A percentile compares a stretch with the other conserved stretches of the same genome.
Conservation (phyloP, 106 monocot genomes). For the Phalaenopsis equestris region DNA sequence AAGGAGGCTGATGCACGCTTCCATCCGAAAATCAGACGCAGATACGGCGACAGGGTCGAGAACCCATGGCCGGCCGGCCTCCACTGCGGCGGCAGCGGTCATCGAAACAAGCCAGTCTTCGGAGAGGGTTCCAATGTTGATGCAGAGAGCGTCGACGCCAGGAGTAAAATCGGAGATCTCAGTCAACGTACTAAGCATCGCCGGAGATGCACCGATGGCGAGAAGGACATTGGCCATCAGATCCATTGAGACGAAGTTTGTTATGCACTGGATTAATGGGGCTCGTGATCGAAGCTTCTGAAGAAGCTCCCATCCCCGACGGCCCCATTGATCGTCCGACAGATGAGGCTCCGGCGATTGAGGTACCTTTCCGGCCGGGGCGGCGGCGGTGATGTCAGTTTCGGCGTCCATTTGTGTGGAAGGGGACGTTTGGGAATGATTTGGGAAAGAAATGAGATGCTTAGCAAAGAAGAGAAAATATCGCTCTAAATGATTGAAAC, state of each 20-base stretch:
- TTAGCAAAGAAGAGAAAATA: too few relatives aligned
- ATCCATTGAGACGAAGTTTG: constrained; percentile 95
- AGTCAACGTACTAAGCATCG: constrained; percentile 70
- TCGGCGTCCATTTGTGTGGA: not conserved
- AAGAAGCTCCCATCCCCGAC: constrained; percentile 47
- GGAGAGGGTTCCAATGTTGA: constrained; percentile 86
- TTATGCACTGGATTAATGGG: constrained; percentile 85
- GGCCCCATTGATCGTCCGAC: constrained; percentile 26
- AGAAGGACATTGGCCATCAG: constrained; percentile 78
- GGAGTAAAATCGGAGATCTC: constrained; percentile 87
- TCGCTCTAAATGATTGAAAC: too few relatives aligned
- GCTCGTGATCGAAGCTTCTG: constrained; percentile 32
- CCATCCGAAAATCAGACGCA: constrained; percentile 66
- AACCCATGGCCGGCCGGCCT: constrained; percentile 55
- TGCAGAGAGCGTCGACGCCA: constrained; percentile 39
- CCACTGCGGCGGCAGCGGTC: constrained; percentile 41
- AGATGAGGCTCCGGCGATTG: not conserved
- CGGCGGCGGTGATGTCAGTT: not conserved
- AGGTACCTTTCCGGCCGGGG: not conserved
- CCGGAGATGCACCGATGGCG: constrained; percentile 81
- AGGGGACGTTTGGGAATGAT: too few relatives aligned
- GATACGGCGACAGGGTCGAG: constrained; percentile 91
- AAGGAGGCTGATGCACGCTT: constrained; percentile 44
- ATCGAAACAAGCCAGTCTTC: constrained; percentile 69
- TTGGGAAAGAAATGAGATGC: too few relatives aligned